phyloP scores from a whole-genome alignment of 352 stramenopile genomes.

The Phytophthora tentaculata region DNA sequence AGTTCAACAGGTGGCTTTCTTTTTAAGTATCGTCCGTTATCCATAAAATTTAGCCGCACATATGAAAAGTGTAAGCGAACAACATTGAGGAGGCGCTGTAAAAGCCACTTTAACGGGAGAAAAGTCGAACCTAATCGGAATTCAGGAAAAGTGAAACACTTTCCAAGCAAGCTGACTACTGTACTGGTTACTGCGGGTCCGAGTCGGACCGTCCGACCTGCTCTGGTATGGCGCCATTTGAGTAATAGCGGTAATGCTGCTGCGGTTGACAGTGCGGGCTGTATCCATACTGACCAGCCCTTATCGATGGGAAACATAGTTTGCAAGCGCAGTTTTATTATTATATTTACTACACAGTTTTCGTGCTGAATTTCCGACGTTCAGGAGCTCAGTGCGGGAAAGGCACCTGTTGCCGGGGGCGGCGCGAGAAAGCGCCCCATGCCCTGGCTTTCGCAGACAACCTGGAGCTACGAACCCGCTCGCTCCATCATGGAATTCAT shows the following conservation, averaged over 20 bases:
- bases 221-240: no score
- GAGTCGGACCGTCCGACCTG: no score
- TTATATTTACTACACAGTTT: neutral
- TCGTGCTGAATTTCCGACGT: neutral
- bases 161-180: slow-evolving; percentile 22
- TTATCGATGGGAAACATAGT: neutral
- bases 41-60: slow-evolving; percentile 32
- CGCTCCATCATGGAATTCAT: no score
- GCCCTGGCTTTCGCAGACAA: slow-evolving; percentile 22
- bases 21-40: slow-evolving; percentile 35
- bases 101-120: slow-evolving; percentile 16
- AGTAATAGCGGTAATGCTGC: neutral
- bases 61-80: slow-evolving; percentile 13
- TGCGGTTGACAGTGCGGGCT: neutral
- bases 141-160: slow-evolving; percentile 28
- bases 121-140: slow-evolving; percentile 2
- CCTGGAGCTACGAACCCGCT: slow-evolving; percentile 21
- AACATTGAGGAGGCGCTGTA: slow-evolving; percentile 9
- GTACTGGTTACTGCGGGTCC: no score
- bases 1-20: slow-evolving; percentile 18
- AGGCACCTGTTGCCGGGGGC: slow-evolving; percentile 9
- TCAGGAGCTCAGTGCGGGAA: slow-evolving; percentile 6
- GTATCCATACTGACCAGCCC: no score
- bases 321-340: neutral
- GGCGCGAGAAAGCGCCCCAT: slow-evolving; percentile 14